Evolutionary conservation across 2,329 filamentous ascomycete species (phyloP).

Genomic region (Colletotrichum tropicicola): DNA sequence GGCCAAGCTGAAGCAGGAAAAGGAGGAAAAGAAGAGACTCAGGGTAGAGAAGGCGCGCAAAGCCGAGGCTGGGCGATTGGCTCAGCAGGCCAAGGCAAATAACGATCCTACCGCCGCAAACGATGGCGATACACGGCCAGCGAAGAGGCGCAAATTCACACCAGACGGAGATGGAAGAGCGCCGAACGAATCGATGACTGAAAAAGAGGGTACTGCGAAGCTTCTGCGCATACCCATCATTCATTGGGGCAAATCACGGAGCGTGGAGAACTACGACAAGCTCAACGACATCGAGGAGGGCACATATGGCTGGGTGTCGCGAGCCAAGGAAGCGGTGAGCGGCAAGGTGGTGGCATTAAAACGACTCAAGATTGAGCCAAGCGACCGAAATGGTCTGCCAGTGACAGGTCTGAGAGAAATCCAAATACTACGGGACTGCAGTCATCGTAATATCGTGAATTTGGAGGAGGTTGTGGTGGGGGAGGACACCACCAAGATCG

Average conservation of each 20-base stretch:
- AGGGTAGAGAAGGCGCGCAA: slow-evolving; percentile 85
- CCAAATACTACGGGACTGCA: slow-evolving; percentile 83
- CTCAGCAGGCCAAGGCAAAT: slow-evolving; percentile 26
- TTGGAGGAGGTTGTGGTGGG: slow-evolving; percentile 88
- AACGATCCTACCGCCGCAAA: slow-evolving; percentile 33
- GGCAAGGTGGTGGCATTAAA: slow-evolving; percentile 91
- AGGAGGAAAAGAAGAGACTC: slow-evolving; percentile 86
- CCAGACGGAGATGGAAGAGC: slow-evolving; percentile 44
- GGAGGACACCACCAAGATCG: slow-evolving; percentile 61
- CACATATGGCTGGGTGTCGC: slow-evolving; percentile 92
- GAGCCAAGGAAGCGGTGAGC: slow-evolving; percentile 78
- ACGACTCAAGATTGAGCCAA: slow-evolving; percentile 86
- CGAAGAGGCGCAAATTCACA: slow-evolving; percentile 69
- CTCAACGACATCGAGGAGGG: slow-evolving; percentile 98
- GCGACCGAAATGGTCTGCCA: slow-evolving; percentile 79
- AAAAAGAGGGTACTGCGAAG: slow-evolving; percentile 50
- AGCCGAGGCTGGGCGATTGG: slow-evolving; percentile 60
- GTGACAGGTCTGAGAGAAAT: slow-evolving; percentile 95
- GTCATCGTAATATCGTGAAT: slow-evolving; percentile 83
- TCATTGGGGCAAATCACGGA: slow-evolving; percentile 75
- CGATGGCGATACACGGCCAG: slow-evolving; percentile 54
- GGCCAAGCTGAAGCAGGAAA: slow-evolving; percentile 78
- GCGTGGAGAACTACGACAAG: slow-evolving; percentile 88
- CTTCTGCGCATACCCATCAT: slow-evolving; percentile 77
- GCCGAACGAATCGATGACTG: slow-evolving; percentile 34